Base-by-base conservation (phyloP, 129 eudicot species). In the Erigeron canadensis region DNA sequence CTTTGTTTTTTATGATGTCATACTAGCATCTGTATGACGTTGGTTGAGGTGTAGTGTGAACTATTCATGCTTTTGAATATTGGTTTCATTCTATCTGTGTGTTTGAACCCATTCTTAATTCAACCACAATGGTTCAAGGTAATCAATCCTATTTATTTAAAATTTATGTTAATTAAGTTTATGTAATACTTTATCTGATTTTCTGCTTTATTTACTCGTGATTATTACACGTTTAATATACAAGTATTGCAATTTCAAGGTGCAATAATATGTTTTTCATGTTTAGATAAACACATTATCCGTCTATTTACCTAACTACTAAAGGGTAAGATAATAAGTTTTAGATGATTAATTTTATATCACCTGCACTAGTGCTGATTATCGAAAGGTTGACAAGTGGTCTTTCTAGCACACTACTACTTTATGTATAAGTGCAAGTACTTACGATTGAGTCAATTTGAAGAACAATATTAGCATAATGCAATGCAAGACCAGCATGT, bases 401-500 rank as follows among this genome's bases (percentile, higher is more conserved):
- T 10, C 56, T 18, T 50, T 50, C 13, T 50, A 15, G 19, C 8
- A 50, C 5, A 50, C 12, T 9, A 7, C 5, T 28, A 28, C 3
- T 28, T 28, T 28, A 28, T 28, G 34, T 8, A 59, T 13, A 54
- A 75, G 50, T 23, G n/a, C 42, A 61, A 37, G 48, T 58, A 72
- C 91, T 90, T 71, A 90, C 97, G 39, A 87, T 69, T 70, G 91
- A 63, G 65, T 92, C 96, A 59, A 92, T 92, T 69, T 83, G 91
- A 67, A 82, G 84, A 40, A 92, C 84, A 70, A 92, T 89, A 68
- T 92, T 92, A 71, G 98, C 98, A 74, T 92, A 92, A 77, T 92
- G 98, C 72, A 92, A 82, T 48, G 96, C 84, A 67, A 92, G 95
- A 37, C 98, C 98, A 44, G 91, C 84, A 55, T 95, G 89, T 57